Base-by-base conservation (phyloP, 2,329 filamentous ascomycete species). In the Diaporthe amygdali region DNA sequence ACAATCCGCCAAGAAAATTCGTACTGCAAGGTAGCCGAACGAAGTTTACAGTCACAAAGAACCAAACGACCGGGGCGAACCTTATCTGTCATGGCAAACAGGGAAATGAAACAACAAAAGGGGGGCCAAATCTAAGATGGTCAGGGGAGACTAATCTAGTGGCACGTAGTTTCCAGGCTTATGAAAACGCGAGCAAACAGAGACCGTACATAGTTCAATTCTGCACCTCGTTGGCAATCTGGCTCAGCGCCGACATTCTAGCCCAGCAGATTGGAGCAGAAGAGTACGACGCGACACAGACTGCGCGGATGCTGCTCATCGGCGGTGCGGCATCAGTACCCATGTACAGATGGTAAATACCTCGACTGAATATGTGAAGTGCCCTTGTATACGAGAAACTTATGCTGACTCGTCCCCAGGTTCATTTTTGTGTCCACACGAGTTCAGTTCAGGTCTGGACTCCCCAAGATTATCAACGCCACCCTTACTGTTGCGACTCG, bases 251-350 rank as follows among this genome's bases (percentile, higher is more conserved):
- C 56, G 56, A 63, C 27, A 2, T 63, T 27, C 9, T 22, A 3
- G 39, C 56, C 7, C 56, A 63, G 20, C 56, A 63, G 27, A 32
- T 63, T 2, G 56, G 39, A 2, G 56, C 30, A 2, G 17, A 7
- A 32, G 56, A 63, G 17, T 63, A 63, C 20, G 56, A 63, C 22
- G 59, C 27, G 7, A 41, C 59, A 22, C 59, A 63, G 27, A 63
- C 41, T 22, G 59, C 41, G 47, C 27, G 59, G 4, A 63, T 63
- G 59, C 34, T 63, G 14, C 34, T 63, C 7, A 47, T 63, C 17
- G 59, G 59, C 22, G 59, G 59, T 10, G 47, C 41, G 22, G 41
- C 59, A 47, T 63, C 59, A 4, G 17, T 47, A 14, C 59, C 59
- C 2, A 47, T 63, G 27, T 34, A 47, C 17, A 63, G 17, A 63